A percentile compares a stretch with the other conserved stretches of the same genome.
Evolutionary conservation across 495 filamentous ascomycete species (phyloP).

Genomic region (Penicillium maclennaniae): DNA sequence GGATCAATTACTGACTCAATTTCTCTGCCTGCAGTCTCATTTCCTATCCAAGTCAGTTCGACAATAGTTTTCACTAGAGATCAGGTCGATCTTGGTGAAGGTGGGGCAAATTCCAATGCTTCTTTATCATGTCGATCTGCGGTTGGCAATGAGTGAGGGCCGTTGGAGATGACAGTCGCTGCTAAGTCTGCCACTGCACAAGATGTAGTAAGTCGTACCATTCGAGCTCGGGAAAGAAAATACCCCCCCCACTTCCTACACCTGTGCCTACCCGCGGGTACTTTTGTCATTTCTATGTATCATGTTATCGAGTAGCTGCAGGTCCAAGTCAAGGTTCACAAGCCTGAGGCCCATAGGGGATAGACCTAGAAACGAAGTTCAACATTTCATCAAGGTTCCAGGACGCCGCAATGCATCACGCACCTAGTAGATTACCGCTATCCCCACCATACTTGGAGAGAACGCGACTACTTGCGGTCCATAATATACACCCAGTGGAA

Average conservation of each 20-base stretch:
- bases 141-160: background rate
- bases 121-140: background rate
- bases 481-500: constrained; percentile 44
- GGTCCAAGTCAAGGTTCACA: background rate
- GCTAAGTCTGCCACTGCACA: background rate
- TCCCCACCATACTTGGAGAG: background rate
- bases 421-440: background rate
- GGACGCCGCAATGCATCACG: background rate
- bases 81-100: background rate
- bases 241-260: background rate
- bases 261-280: background rate
- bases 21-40: constrained; percentile 22
- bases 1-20: constrained; percentile 20
- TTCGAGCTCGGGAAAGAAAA: background rate
- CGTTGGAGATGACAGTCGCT: background rate
- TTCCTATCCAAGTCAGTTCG: too few species aligned
- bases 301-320: background rate
- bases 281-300: background rate
- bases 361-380: background rate
- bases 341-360: background rate
- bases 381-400: background rate
- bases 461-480: constrained; percentile 26
- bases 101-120: background rate
- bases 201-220: background rate
- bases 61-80: constrained; percentile 9